Conservation (phyloP, 768 basidiomycete species). For the Piloderma croceum region DNA sequence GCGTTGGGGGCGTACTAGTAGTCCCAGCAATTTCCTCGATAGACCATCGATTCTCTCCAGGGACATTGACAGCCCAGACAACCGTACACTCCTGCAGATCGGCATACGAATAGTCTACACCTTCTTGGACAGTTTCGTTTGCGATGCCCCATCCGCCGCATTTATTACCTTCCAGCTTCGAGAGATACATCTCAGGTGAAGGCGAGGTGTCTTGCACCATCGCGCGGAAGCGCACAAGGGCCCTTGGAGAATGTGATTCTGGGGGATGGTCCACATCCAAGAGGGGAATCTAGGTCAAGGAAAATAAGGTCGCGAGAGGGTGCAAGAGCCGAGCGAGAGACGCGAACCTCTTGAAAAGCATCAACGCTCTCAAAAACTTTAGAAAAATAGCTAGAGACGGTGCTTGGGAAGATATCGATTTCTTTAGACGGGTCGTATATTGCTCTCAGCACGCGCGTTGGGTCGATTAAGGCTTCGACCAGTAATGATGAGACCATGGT, state of each 20-base stretch:
- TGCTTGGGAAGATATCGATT: slow-evolving; percentile 31
- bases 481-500: slow-evolving; percentile 52
- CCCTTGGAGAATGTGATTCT: slow-evolving; percentile 41
- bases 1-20: slow-evolving; percentile 11
- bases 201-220: slow-evolving; percentile 82
- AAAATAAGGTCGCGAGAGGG: slow-evolving; percentile 1
- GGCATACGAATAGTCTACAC: slow-evolving; percentile 41
- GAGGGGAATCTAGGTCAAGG: slow-evolving; percentile 46
- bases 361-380: slow-evolving; percentile 35
- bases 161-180: slow-evolving; percentile 32
- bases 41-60: slow-evolving; percentile 62
- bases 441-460: slow-evolving; percentile 41
- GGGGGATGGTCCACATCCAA: slow-evolving; percentile 47
- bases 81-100: slow-evolving; percentile 57
- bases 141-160: slow-evolving; percentile 76
- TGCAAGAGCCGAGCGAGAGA: neutral
- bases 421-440: slow-evolving; percentile 34
- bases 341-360: slow-evolving; percentile 36
- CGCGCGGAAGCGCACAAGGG: slow-evolving; percentile 65
- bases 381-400: slow-evolving; percentile 43
- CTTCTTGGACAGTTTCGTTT: slow-evolving; percentile 21
- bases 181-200: slow-evolving; percentile 68
- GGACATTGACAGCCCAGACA: slow-evolving; percentile 72
- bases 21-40: slow-evolving; percentile 24
- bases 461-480: slow-evolving; percentile 45